A percentile compares a stretch with the other conserved stretches of the same genome.
phyloP scores from a whole-genome alignment of 2,329 filamentous ascomycete genomes.

The Paraphoma sp. region DNA sequence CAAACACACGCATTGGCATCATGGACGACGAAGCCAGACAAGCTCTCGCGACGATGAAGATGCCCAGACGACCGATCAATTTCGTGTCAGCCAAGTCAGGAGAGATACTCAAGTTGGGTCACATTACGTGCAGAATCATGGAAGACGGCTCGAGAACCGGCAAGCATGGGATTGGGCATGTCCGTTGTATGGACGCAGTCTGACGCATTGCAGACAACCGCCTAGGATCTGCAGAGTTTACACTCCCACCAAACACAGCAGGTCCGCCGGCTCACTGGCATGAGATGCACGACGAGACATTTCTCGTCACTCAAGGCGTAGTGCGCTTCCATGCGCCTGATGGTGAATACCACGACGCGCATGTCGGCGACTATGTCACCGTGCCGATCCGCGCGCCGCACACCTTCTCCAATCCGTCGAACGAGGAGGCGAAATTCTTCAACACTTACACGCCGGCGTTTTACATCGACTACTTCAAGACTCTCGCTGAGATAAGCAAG shows the following conservation, averaged over 20 bases:
- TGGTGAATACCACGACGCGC: conserved; percentile 55
- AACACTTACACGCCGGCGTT: conserved; percentile 65
- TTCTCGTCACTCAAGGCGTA: conserved; percentile 60
- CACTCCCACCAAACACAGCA: conserved; percentile 54
- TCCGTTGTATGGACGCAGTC: neutral
- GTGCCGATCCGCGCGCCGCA: conserved; percentile 63
- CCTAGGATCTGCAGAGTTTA: conserved; percentile 56
- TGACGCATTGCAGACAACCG: conserved; percentile 51
- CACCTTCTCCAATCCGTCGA: conserved; percentile 63
- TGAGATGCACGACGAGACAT: conserved; percentile 64
- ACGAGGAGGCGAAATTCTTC: conserved; percentile 62
- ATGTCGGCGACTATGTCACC: conserved; percentile 61
- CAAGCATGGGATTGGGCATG: conserved; percentile 17
- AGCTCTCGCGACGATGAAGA: conserved; percentile 42
- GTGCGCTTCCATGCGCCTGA: conserved; percentile 60
- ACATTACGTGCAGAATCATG: conserved; percentile 58
- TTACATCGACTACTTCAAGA: conserved; percentile 65
- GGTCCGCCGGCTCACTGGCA: conserved; percentile 62
- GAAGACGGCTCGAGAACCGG: conserved; percentile 60
- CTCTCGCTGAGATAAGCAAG: conserved; percentile 55
- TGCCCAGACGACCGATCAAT: conserved; percentile 55
- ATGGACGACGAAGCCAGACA: conserved; percentile 47
- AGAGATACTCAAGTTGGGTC: conserved; percentile 58
- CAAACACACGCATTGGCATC: neutral
- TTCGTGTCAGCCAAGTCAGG: conserved; percentile 57